Base-by-base conservation (phyloP, 495 filamentous ascomycete genomes). In the Cryomyces minteri region DNA sequence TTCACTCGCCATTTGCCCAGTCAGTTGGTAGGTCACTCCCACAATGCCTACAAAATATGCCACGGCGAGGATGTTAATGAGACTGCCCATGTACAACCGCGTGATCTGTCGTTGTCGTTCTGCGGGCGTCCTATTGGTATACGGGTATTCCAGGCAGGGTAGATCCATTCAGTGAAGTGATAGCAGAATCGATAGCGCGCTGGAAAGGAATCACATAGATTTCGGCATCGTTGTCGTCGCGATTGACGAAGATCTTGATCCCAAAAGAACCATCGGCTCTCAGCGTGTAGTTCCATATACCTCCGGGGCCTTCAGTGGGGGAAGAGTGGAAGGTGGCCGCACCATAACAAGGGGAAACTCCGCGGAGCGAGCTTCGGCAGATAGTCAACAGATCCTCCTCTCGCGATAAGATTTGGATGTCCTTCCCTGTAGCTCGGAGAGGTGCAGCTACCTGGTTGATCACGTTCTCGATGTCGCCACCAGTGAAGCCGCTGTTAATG, bases 281-380 rank as follows among this genome's bases (percentile, higher is more conserved):
- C 12, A 94, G 65, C 1, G 80, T 86, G 51, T 92, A 94, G 58
- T 88, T 88, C 86, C 86, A 92, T n/a, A 68, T 50, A 0, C 69
- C 72, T 31, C 67, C 70, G 0, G 57, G 51, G 6, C 82, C 82
- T 62, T 86, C 80, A 3, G 52, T 66, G 4, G 82, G 83, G 7
- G 80, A 84, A 5, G 73, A 77, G 43, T 72, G 59, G 57, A 94
- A 92, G 25, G 80, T 72, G 5, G 79, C 78, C 2, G 81, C 86
- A 8, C 73, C 81, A 54, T 77, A 87, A 58, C 85, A 94, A 4
- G 54, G 58, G 4, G 79, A 82, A 5, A 79, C 74, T 2, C 82
- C 85, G 31, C 80, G 66, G 42, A 94, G 59, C 10, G 70, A 71
- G 48, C 76, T 80, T 39, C 67, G 67, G 58, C 85, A 94, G 30